phyloP scores from a whole-genome alignment of 805 yeast species.

The Candida yuanshanica region DNA sequence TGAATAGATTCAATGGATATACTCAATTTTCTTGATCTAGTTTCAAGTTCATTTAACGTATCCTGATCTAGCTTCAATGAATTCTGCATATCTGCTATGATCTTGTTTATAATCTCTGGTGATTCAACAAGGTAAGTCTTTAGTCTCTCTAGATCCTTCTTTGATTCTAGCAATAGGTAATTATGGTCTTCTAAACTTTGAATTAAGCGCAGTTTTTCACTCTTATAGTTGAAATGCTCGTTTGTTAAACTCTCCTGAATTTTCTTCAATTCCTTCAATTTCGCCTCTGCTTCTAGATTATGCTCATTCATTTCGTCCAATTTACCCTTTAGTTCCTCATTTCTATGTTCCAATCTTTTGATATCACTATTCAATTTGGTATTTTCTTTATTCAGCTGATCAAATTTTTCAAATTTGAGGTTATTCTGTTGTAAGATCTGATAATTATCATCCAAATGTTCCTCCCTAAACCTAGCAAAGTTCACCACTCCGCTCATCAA shows the following conservation, averaged over 20 bases:
- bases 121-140: slow-evolving; percentile 56
- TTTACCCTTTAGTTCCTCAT: slow-evolving; percentile 22
- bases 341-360: slow-evolving; percentile 28
- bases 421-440: slow-evolving; percentile 53
- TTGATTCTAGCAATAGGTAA: slow-evolving; percentile 49
- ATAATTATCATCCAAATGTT: slow-evolving; percentile 64
- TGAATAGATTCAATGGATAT: slow-evolving; percentile 55
- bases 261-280: slow-evolving; percentile 53
- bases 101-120: slow-evolving; percentile 45
- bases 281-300: slow-evolving; percentile 53
- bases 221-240: slow-evolving; percentile 61
- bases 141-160: slow-evolving; percentile 53
- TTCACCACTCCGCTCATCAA: slow-evolving; percentile 79
- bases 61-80: slow-evolving; percentile 38
- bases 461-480: slow-evolving; percentile 80
- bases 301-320: slow-evolving; percentile 40
- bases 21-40: slow-evolving; percentile 43
- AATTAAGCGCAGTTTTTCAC: slow-evolving; percentile 52
- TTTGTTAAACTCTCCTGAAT: slow-evolving; percentile 55
- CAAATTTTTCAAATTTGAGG: slow-evolving; percentile 38
- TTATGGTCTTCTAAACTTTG: slow-evolving; percentile 57
- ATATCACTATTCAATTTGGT: slow-evolving; percentile 31
- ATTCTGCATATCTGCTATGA: slow-evolving; percentile 46
- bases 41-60: slow-evolving; percentile 37
- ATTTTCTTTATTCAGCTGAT: slow-evolving; percentile 37